phyloP scores from a whole-genome alignment of 2,329 filamentous ascomycete genomes.

The Trichoderma sp. region DNA sequence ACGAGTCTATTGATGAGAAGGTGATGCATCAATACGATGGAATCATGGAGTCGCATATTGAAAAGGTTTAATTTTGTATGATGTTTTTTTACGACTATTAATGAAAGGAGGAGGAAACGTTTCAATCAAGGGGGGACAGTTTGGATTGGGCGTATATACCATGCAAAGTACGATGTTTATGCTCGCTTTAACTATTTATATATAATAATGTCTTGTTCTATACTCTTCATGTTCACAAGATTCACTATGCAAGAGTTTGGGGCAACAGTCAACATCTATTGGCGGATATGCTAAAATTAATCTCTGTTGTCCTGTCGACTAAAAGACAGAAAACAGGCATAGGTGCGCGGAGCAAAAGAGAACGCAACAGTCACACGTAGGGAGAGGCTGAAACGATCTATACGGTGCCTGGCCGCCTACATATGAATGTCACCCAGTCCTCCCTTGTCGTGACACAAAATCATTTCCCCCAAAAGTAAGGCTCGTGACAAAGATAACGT shows the following conservation, averaged over 20 bases:
- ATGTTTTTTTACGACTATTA: not conserved
- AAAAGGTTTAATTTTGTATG: constrained; percentile 2
- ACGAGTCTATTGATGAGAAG: constrained; percentile 46
- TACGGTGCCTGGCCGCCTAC: not conserved
- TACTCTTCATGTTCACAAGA: not conserved
- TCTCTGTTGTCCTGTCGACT: not conserved
- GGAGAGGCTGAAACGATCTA: not conserved
- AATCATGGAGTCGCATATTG: constrained; percentile 24
- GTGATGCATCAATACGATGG: constrained; percentile 50
- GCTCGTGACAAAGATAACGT: constrained; percentile 1
- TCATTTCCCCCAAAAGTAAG: not conserved
- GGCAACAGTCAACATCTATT: not conserved
- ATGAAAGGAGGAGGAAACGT: not conserved
- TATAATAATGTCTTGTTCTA: not conserved
- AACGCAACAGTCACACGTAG: not conserved
- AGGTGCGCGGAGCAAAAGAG: not conserved
- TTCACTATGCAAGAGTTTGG: not conserved
- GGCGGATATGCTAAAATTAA: constrained; percentile 6
- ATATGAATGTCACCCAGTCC: not conserved
- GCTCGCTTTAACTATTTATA: not conserved
- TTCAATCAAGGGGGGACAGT: not conserved
- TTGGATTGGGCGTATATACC: constrained; percentile 2
- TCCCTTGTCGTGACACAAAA: not conserved
- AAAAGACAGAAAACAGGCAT: not conserved
- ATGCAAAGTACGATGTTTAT: not conserved